Conservation (phyloP, 108 stramenopile species). For the Cylindrotheca closterium region DNA sequence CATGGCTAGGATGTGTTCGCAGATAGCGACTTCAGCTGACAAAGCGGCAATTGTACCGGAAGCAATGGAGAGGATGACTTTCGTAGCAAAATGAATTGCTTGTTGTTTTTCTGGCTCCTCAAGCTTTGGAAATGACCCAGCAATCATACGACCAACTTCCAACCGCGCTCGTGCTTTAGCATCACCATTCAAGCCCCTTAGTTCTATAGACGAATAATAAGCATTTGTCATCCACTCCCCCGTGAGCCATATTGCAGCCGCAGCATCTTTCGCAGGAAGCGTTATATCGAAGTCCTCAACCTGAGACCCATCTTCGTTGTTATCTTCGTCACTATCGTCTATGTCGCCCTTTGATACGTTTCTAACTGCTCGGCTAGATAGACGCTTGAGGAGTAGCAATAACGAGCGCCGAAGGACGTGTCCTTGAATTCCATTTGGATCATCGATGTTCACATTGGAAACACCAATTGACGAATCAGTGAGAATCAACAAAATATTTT, state of each 20-base stretch:
- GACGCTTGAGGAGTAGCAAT: constrained; percentile 63
- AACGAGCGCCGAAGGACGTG: constrained; percentile 58
- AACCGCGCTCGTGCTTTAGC: constrained; percentile 47
- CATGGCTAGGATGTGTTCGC: constrained; percentile 93
- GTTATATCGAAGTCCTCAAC: constrained; percentile 34
- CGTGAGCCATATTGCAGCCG: constrained; percentile 70
- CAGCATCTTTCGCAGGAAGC: constrained; percentile 57
- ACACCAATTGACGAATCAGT: constrained; percentile 25
- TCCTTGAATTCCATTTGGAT: constrained; percentile 65
- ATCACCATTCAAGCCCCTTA: constrained; percentile 22
- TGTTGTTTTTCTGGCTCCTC: constrained; percentile 84
- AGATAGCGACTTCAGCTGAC: constrained; percentile 31
- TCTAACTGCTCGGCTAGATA: constrained; percentile 28
- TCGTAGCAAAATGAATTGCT: constrained; percentile 90
- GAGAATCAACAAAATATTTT: constrained; percentile 83
- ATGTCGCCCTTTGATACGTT: constrained; percentile 13
- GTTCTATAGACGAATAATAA: constrained; percentile 7
- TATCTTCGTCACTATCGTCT: constrained; percentile 31
- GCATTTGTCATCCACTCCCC: constrained; percentile 62
- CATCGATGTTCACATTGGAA: constrained; percentile 30
- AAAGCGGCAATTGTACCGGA: constrained; percentile 5
- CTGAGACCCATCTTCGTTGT: constrained; percentile 44
- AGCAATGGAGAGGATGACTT: constrained; percentile 51
- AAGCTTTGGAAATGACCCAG: constrained; percentile 66
- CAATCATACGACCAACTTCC: constrained; percentile 87